Percentiles rank a stretch among this genome's conserved stretches.
phyloP scores from a whole-genome alignment of 345 rosid genomes.

The Diplotaxis tenuifolia region DNA sequence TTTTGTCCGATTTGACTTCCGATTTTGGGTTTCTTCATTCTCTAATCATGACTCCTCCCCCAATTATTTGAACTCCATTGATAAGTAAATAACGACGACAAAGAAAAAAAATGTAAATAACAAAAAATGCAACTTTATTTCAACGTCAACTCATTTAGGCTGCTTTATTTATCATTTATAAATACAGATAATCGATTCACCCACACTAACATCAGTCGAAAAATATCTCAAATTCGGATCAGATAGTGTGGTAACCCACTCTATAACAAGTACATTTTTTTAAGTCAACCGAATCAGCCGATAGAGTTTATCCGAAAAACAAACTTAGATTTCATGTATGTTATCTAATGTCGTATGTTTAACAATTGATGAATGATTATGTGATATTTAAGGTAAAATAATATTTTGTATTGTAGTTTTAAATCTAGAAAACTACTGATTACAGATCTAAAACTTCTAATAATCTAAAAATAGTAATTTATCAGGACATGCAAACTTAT shows the following conservation, averaged over 20 bases:
- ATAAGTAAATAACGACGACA: slow-evolving; percentile 3
- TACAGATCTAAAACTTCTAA: neutral
- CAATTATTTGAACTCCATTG: slow-evolving; percentile 21
- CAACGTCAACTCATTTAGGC: too few relatives aligned
- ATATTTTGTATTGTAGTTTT: neutral
- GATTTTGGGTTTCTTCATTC: slow-evolving; percentile 16
- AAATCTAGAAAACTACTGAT: neutral
- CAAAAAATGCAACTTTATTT: too few relatives aligned
- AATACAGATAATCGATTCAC: too few relatives aligned
- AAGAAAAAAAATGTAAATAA: neutral
- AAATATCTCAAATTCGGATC: too few relatives aligned
- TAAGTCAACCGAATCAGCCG: too few relatives aligned
- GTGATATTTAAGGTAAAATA: neutral
- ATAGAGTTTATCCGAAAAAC: too few relatives aligned
- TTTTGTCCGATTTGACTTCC: slow-evolving; percentile 29
- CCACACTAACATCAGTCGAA: too few relatives aligned
- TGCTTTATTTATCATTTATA: too few relatives aligned
- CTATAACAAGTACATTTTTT: too few relatives aligned
- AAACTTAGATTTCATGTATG: too few relatives aligned
- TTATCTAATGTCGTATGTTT: neutral
- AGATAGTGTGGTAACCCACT: too few relatives aligned
- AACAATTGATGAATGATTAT: neutral
- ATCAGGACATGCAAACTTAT: neutral
- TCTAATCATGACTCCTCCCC: slow-evolving; percentile 18
- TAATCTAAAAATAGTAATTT: neutral